These are phyloP conservation scores for Lasiosphaeriaceae sp. DNA, from an alignment of 495 filamentous ascomycete genomes.

Conservation along the genomic window DNA sequence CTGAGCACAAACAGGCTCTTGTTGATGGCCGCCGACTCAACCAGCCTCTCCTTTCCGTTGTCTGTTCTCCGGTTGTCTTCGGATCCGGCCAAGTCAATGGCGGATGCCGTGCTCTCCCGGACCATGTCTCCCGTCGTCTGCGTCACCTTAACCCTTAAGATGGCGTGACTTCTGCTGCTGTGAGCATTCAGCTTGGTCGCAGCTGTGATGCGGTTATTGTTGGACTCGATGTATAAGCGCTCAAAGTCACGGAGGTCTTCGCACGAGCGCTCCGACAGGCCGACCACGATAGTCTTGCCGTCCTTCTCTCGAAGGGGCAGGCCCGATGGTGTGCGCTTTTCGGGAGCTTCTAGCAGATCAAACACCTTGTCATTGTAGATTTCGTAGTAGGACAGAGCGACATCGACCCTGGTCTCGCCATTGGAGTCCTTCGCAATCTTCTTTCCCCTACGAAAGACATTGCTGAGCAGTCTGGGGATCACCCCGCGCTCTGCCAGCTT, in stretches of 20 bases:
- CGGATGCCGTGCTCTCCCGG: constrained; percentile 77
- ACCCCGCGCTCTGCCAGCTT: constrained; percentile 83
- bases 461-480: constrained; percentile 83
- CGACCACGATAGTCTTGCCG: constrained; percentile 90
- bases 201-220: constrained; percentile 85
- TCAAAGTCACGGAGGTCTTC: constrained; percentile 91
- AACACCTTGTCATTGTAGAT: constrained; percentile 98
- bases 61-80: constrained; percentile 95
- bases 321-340: constrained; percentile 82
- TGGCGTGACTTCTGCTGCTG: constrained; percentile 89
- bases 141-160: constrained; percentile 83
- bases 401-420: constrained; percentile 68
- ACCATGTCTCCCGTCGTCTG: constrained; percentile 68
- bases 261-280: constrained; percentile 82
- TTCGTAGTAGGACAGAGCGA: constrained; percentile 91
- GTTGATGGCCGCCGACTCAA: constrained; percentile 98
- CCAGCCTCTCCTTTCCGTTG: constrained; percentile 87
- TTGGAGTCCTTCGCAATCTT: constrained; percentile 84
- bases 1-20: constrained; percentile 93
- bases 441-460: constrained; percentile 76
- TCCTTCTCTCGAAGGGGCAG: constrained; percentile 81
- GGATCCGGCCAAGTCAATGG: constrained; percentile 93
- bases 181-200: constrained; percentile 95
- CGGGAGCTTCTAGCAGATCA: constrained; percentile 86
- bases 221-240: constrained; percentile 85